Percentiles rank a stretch among this genome's conserved stretches.
Conservation (phyloP, 257 asterid species). For the Linderniella brevidens region DNA sequence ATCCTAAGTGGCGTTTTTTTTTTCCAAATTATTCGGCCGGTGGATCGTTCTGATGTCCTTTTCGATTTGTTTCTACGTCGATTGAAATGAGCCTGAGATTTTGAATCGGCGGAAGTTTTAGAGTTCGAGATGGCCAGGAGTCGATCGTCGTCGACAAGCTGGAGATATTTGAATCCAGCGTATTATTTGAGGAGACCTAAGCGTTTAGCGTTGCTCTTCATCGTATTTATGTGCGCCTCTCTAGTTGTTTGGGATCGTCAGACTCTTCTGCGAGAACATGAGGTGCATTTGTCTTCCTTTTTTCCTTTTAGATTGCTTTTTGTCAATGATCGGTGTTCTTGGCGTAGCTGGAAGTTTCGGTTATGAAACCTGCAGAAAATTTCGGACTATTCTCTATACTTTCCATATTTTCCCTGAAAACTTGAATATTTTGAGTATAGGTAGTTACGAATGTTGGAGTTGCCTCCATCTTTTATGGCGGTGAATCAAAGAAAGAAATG, state of each 20-base stretch:
- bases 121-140: constrained; percentile 49
- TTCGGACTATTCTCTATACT: no score
- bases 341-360: no score
- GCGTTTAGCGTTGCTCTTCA: constrained; percentile 63
- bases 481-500: no score
- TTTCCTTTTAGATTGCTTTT: not conserved
- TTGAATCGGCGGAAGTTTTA: no score
- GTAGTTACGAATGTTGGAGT: not conserved
- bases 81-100: no score
- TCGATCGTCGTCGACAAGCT: constrained; percentile 58
- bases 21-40: no score
- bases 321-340: no score
- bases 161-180: constrained; percentile 64
- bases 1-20: no score
- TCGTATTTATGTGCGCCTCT: constrained; percentile 39
- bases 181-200: constrained; percentile 90
- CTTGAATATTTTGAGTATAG: not conserved
- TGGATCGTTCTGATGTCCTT: no score
- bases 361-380: no score
- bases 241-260: constrained; percentile 91
- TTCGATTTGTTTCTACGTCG: no score
- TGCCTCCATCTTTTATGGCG: constrained; percentile 1
- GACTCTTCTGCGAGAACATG: constrained; percentile 69
- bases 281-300: constrained; percentile 28
- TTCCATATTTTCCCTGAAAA: no score